Conservation (phyloP, 805 yeast species). For the Saturnispora silvae region DNA sequence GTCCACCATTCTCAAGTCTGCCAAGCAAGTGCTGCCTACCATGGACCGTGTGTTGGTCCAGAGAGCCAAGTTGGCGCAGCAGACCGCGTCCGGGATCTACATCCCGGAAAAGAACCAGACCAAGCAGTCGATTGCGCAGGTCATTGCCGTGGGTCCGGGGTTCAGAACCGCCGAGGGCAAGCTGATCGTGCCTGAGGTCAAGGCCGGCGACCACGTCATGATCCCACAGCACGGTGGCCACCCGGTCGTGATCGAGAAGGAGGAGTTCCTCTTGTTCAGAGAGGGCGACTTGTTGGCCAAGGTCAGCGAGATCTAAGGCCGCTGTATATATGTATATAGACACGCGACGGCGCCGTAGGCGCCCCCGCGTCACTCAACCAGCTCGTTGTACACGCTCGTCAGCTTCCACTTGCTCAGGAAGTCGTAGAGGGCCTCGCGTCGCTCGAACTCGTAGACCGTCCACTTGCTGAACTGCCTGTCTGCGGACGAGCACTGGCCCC, state of each 20-base stretch:
- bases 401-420: constrained; percentile 25
- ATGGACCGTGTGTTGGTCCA: constrained; percentile 95
- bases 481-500: neutral
- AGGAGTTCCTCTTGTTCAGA: constrained; percentile 54
- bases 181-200: constrained; percentile 60
- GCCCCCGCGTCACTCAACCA: neutral
- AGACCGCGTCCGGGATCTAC: constrained; percentile 87
- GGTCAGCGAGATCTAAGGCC: constrained; percentile 44
- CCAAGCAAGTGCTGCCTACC: constrained; percentile 81
- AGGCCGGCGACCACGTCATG: constrained; percentile 87
- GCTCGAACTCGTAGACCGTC: constrained; percentile 27
- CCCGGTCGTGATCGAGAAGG: constrained; percentile 67
- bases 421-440: constrained; percentile 31
- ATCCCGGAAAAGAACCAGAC: constrained; percentile 95
- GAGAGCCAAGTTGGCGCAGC: constrained; percentile 81
- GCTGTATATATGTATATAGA: neutral
- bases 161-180: constrained; percentile 65
- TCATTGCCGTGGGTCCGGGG: constrained; percentile 94
- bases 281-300: constrained; percentile 94
- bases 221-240: constrained; percentile 94
- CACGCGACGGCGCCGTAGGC: too few relatives aligned
- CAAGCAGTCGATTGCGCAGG: constrained; percentile 86
- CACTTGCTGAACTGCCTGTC: too few relatives aligned
- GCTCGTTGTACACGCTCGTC: neutral
- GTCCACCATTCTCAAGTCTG: constrained; percentile 66